phyloP scores from a whole-genome alignment of 73 alveolate genomes.

The Tetrahymena elliotti region DNA sequence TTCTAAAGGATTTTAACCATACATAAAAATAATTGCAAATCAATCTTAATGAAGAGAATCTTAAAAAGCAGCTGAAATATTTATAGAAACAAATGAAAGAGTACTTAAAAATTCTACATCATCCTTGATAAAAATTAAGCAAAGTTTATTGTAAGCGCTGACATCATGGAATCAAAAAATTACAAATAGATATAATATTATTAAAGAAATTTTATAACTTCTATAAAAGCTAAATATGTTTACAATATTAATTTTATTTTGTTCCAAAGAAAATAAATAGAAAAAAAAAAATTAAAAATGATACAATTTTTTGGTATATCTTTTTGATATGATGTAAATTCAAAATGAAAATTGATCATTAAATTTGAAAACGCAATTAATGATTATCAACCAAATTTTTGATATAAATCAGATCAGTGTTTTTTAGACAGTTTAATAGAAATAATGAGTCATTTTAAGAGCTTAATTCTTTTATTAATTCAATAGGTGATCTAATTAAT shows the following conservation, averaged over 20 bases:
- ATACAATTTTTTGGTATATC: not conserved
- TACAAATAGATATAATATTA: not conserved
- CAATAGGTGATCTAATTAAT: no score
- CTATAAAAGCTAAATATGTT: not conserved
- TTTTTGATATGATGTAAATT: not conserved
- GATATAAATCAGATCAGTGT: no score
- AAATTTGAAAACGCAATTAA: no score
- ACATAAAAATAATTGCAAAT: not conserved
- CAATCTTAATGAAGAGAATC: not conserved
- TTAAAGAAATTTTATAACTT: not conserved
- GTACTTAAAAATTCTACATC: not conserved
- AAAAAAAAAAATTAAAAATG: not conserved
- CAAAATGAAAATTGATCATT: not conserved
- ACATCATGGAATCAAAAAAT: not conserved
- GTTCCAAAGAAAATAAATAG: not conserved
- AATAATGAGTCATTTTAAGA: not conserved
- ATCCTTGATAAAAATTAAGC: not conserved
- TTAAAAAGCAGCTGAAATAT: not conserved
- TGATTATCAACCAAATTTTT: no score
- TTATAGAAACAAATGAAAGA: constrained; percentile 6
- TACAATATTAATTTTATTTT: not conserved
- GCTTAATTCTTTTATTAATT: no score
- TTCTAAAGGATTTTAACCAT: not conserved
- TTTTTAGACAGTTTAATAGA: not conserved
- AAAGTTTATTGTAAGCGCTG: not conserved